Conservation (phyloP, 164 flowering plant species). For the Berberis vulgaris region DNA sequence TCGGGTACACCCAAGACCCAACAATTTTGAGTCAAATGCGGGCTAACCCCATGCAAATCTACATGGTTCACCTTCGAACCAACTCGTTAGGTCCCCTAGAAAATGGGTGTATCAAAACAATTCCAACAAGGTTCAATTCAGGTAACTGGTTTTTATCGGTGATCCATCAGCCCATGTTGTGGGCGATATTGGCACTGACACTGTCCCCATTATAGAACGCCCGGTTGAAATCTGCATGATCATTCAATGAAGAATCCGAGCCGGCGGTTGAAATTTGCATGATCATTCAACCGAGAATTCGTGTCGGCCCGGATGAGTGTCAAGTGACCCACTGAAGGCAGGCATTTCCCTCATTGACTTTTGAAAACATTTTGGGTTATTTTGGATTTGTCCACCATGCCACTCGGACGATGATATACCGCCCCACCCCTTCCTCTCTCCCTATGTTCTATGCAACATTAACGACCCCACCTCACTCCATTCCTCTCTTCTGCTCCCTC, state of each 20-base stretch:
- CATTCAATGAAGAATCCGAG: slow-evolving; percentile 17
- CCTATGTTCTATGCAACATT: too few relatives aligned
- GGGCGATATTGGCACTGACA: slow-evolving; percentile 26
- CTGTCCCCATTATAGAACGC: slow-evolving; percentile 35
- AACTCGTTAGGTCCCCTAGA: slow-evolving; percentile 1
- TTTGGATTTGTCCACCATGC: too few relatives aligned
- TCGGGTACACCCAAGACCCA: neutral
- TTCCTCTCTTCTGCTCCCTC: too few relatives aligned
- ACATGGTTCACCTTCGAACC: neutral
- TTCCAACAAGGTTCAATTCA: slow-evolving; percentile 8
- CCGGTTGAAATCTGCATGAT: slow-evolving; percentile 14
- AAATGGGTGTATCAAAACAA: slow-evolving; percentile 11
- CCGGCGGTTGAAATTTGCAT: too few relatives aligned
- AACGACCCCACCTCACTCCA: too few relatives aligned
- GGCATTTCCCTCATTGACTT: too few relatives aligned
- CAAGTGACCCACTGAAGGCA: slow-evolving; percentile 20
- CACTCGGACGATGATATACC: too few relatives aligned
- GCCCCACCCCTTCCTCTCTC: too few relatives aligned
- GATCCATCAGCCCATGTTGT: slow-evolving; percentile 7
- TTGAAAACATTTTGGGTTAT: too few relatives aligned
- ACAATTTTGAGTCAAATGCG: slow-evolving; percentile 1
- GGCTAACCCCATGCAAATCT: neutral
- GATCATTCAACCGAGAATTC: too few relatives aligned
- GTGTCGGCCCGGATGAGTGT: slow-evolving; percentile 13
- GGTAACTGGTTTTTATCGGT: neutral